These are phyloP conservation scores for Nasturtium officinale DNA, from an alignment of 345 rosid genomes.

Conservation along the genomic window DNA sequence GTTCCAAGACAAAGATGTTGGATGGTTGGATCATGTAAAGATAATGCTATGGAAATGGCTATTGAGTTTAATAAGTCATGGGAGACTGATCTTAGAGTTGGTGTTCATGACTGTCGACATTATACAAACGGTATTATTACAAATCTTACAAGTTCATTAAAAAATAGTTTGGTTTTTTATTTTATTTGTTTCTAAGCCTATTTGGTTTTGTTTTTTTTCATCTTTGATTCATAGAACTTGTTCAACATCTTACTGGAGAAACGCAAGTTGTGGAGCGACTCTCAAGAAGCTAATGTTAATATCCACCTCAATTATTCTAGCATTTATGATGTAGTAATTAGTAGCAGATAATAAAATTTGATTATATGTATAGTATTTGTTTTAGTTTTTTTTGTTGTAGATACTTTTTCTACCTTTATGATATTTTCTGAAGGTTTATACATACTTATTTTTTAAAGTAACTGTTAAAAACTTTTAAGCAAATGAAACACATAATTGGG, in stretches of 20 bases:
- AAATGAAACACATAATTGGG: no score
- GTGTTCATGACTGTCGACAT: constrained; percentile 72
- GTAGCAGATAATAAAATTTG: no score
- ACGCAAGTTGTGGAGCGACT: constrained; percentile 55
- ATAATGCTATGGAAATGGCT: constrained; percentile 54
- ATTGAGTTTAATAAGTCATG: constrained; percentile 53
- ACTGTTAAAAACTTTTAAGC: no score
- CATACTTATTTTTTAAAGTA: no score
- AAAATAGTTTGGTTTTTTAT: neutral
- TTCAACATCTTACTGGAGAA: constrained; percentile 74
- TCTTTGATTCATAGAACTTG: constrained; percentile 55
- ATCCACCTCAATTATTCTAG: neutral
- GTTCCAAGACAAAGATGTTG: constrained; percentile 70
- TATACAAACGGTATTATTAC: constrained; percentile 62
- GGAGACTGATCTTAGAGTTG: constrained; percentile 67
- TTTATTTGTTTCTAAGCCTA: neutral
- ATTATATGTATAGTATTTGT: no score
- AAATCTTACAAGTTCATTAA: neutral
- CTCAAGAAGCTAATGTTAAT: constrained; percentile 26
- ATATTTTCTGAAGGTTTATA: no score
- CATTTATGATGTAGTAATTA: no score
- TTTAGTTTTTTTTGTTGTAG: no score
- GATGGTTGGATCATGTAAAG: constrained; percentile 64
- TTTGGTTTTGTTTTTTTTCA: neutral
- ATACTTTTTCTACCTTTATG: no score